phyloP scores from a whole-genome alignment of 2,329 filamentous ascomycete genomes.

The Macroventuria anomochaeta region DNA sequence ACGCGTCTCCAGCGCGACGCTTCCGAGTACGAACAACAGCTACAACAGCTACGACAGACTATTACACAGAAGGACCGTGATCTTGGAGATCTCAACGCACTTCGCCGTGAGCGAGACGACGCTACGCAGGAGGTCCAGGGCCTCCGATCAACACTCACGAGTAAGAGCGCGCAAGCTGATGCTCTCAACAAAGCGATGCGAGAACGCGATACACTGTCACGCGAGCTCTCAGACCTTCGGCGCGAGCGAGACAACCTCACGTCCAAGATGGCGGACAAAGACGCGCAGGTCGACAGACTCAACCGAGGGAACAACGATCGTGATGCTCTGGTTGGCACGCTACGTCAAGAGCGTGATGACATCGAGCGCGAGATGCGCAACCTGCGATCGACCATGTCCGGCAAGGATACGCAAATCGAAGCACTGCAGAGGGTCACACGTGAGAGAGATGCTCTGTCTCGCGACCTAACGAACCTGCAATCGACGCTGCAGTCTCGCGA shows the following conservation, averaged over 20 bases:
- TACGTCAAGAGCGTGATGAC: slow-evolving; percentile 37
- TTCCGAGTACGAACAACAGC: slow-evolving; percentile 39
- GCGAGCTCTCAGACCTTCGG: slow-evolving; percentile 39
- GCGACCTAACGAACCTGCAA: slow-evolving; percentile 40
- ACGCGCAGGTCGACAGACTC: slow-evolving; percentile 40
- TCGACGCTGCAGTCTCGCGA: slow-evolving; percentile 42
- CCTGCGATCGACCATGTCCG: slow-evolving; percentile 36
- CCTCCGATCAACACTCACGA: slow-evolving; percentile 37
- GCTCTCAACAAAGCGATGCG: slow-evolving; percentile 38
- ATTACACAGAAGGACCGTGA: slow-evolving; percentile 42
- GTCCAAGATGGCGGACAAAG: slow-evolving; percentile 37
- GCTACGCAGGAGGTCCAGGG: slow-evolving; percentile 42
- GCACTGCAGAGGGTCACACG: slow-evolving; percentile 44
- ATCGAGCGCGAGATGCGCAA: slow-evolving; percentile 33
- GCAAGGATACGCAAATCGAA: slow-evolving; percentile 45
- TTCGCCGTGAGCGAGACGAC: slow-evolving; percentile 42
- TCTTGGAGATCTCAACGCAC: slow-evolving; percentile 33
- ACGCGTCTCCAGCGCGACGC: slow-evolving; percentile 40
- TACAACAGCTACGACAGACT: slow-evolving; percentile 41
- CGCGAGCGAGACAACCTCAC: slow-evolving; percentile 40
- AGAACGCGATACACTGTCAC: slow-evolving; percentile 37
- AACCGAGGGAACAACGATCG: slow-evolving; percentile 39
- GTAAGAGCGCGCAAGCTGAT: slow-evolving; percentile 40
- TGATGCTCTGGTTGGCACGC: slow-evolving; percentile 36
- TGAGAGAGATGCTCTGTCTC: slow-evolving; percentile 41